Evolutionary conservation across 345 rosid genomes (phyloP).

Genomic region (Laguncularia racemosa): DNA sequence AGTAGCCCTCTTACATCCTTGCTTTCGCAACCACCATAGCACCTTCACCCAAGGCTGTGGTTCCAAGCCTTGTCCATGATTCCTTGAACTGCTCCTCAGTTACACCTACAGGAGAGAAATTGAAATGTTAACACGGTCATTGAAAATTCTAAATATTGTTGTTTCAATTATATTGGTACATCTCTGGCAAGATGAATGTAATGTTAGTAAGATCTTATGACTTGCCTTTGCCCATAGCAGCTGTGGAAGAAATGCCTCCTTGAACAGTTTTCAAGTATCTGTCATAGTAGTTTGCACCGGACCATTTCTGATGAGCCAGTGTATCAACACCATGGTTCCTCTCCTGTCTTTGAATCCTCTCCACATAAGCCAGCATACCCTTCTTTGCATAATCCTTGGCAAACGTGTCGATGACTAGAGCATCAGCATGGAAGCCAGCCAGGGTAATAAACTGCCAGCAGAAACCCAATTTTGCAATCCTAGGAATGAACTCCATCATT

Average conservation of each 20-base stretch:
- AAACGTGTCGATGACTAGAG: slow-evolving; percentile 73
- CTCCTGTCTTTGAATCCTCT: slow-evolving; percentile 97
- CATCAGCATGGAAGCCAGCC: slow-evolving; percentile 92
- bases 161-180: neutral
- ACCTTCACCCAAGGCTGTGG: slow-evolving; percentile 36
- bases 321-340: slow-evolving; percentile 93
- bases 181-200: neutral
- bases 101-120: slow-evolving; percentile 41
- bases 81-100: slow-evolving; percentile 98
- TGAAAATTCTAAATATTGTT: neutral
- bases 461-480: slow-evolving; percentile 70
- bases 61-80: slow-evolving; percentile 70
- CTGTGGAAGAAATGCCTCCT: slow-evolving; percentile 95
- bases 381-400: slow-evolving; percentile 71
- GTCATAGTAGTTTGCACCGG: slow-evolving; percentile 89
- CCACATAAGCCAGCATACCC: slow-evolving; percentile 95
- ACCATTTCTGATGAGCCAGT: slow-evolving; percentile 97
- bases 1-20: slow-evolving; percentile 51
- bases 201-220: neutral
- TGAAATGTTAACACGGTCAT: neutral
- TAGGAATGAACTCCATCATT: slow-evolving; percentile 82
- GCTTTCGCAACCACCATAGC: slow-evolving; percentile 62
- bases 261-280: slow-evolving; percentile 82
- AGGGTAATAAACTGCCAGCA: slow-evolving; percentile 98
- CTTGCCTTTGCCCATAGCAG: slow-evolving; percentile 98